phyloP scores from a whole-genome alignment of 176 grass and related monocot genomes.

The Avena atlantica region DNA sequence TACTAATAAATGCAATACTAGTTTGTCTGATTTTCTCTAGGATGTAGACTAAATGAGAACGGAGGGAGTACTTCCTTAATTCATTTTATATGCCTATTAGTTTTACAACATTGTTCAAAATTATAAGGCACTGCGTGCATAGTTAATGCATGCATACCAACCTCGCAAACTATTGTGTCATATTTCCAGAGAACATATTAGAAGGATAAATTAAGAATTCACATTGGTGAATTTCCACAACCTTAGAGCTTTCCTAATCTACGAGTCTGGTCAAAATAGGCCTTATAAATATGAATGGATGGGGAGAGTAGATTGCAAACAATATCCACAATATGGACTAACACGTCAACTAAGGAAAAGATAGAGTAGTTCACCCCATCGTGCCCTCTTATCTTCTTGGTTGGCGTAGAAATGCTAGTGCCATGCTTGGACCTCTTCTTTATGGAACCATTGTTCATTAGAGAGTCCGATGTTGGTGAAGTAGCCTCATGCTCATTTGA shows the following conservation, averaged over 20 bases:
- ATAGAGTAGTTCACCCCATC: constrained; percentile 86
- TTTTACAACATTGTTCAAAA: neutral
- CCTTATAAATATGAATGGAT: neutral
- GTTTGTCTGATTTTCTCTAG: too few species aligned
- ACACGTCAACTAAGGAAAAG: constrained; percentile 35
- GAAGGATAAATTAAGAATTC: constrained; percentile 3
- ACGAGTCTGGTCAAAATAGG: neutral
- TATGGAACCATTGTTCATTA: constrained; percentile 44
- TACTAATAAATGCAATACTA: too few species aligned
- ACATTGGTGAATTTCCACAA: neutral
- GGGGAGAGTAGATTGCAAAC: constrained; percentile 43
- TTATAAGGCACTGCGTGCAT: constrained; percentile 7
- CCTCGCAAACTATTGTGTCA: neutral
- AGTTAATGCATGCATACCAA: constrained; percentile 22
- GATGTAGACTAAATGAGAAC: too few species aligned
- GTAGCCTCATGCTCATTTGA: constrained; percentile 71
- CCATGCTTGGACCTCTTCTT: constrained; percentile 74
- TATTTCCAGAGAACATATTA: neutral
- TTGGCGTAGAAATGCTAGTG: constrained; percentile 47
- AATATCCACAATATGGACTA: constrained; percentile 29
- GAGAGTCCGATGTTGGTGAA: constrained; percentile 57
- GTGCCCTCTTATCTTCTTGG: constrained; percentile 79
- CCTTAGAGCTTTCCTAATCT: constrained; percentile 5
- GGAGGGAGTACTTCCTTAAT: neutral
- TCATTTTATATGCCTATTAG: constrained; percentile 2